Evolutionary conservation across 106 monocot genomes (phyloP), one percentile per base, ranked within the genome.

Genomic region (Ottelia alismoides): DNA sequence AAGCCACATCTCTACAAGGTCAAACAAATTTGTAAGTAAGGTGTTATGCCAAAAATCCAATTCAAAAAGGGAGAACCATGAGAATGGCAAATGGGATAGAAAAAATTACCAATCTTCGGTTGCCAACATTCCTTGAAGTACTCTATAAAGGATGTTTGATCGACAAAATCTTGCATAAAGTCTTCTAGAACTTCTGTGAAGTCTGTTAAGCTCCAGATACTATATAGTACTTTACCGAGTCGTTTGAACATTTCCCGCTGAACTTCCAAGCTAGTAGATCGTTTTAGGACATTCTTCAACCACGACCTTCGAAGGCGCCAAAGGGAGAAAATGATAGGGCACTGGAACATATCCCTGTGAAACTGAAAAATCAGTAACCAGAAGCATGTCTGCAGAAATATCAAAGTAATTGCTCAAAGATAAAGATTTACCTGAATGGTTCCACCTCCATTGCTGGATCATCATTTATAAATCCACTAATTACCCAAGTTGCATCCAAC

Each of bases 91-190:
- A n/a, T n/a, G n/a, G n/a, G n/a, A n/a, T n/a, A n/a, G n/a, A n/a
- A n/a, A n/a, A n/a, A n/a, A n/a, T n/a, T 82, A 98, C 96, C 96
- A 52, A 98, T 53, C 72, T 98, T 98, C 45, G 96, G 96, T 45
- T 89, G 65, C 96, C 96, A 98, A 48, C 66, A 74, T 10, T 78
- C 60, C 70, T 82, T 90, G 67, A 98, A 89, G 70, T 83, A 98
- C 57, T 85, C 71, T 35, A 90, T 47, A 65, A 98, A 98, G 21
- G 72, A 45, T 25, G 76, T 82, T 57, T 98, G 98, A 47, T 90
- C 89, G 40, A 86, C 72, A 64, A 98, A 98, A 75, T 98, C 98
- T 51, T 79, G 77, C 31, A 85, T 47, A 52, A 92, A 58, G 50
- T 72, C 69, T 32, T 62, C 72, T 40, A 85, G 49, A 49, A 22